Conservation (phyloP, 305 asterid genomes). For the Monarda citriodora region DNA sequence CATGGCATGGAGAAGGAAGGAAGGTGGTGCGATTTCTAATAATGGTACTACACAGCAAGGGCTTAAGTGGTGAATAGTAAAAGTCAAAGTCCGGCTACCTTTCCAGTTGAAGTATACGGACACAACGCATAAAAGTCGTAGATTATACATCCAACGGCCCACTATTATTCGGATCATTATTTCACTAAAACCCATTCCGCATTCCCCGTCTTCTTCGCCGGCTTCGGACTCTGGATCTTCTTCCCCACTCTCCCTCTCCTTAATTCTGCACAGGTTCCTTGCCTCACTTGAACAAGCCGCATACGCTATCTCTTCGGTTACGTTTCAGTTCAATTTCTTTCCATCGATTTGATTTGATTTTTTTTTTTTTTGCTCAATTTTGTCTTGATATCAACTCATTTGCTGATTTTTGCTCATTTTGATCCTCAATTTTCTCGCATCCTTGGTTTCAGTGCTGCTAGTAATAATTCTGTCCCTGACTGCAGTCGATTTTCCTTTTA, state of each 20-base stretch:
- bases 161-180: not conserved
- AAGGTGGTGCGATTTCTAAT: too few relatives aligned
- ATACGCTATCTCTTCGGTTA: not conserved
- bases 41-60: too few relatives aligned
- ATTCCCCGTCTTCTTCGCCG: slow-evolving; percentile 26
- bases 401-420: not conserved
- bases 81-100: not conserved
- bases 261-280: not conserved
- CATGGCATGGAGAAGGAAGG: too few relatives aligned
- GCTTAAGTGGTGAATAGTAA: not conserved
- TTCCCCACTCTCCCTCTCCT: slow-evolving; percentile 1
- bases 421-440: not conserved
- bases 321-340: not conserved
- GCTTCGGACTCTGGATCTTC: slow-evolving; percentile 16
- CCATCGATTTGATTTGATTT: slow-evolving; percentile 5
- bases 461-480: not conserved
- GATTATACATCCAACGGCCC: slow-evolving; percentile 13
- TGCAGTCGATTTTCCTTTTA: not conserved
- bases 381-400: slow-evolving; percentile 1
- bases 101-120: not conserved
- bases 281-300: slow-evolving; percentile 3
- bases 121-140: not conserved
- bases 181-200: slow-evolving; percentile 3
- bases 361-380: not conserved
- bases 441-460: not conserved